phyloP scores from a whole-genome alignment of 2,329 filamentous ascomycete species.

The Aspergillus floridensis region DNA sequence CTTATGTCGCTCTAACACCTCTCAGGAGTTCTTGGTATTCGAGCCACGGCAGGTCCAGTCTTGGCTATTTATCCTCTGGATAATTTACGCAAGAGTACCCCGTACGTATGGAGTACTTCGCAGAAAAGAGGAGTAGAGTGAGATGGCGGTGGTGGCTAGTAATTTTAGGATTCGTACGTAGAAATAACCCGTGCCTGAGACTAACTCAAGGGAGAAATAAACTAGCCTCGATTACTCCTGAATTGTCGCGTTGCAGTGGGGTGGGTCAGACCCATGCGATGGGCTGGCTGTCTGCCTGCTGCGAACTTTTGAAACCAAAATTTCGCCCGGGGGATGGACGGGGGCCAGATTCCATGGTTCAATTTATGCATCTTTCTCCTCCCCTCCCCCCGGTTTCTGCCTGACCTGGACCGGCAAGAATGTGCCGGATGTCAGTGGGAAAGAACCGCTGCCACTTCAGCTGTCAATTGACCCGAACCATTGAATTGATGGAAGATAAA shows the following conservation, averaged over 20 bases:
- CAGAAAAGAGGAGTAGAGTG: background rate
- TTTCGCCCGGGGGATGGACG: conserved; percentile 3
- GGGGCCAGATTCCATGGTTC: conserved; percentile 1
- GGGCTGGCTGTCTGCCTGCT: conserved; percentile 2
- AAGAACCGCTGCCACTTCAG: background rate
- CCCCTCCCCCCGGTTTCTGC: background rate
- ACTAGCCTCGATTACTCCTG: conserved; percentile 6
- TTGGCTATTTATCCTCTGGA: background rate
- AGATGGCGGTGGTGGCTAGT: background rate
- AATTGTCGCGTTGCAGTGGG: conserved; percentile 8
- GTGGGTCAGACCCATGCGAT: conserved; percentile 4
- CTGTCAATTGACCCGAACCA: background rate
- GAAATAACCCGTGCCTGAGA: conserved; percentile 4
- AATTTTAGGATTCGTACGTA: background rate
- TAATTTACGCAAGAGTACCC: no score
- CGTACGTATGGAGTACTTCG: background rate
- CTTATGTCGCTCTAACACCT: background rate
- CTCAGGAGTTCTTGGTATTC: background rate
- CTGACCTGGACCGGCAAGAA: background rate
- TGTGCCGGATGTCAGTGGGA: background rate
- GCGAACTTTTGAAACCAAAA: background rate
- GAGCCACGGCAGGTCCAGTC: background rate
- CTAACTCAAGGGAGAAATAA: conserved; percentile 1
- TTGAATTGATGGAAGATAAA: background rate
- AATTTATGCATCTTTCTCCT: background rate